Evolutionary conservation across 179 eudicot species (phyloP), one percentile per base, ranked within the genome.

Genomic region (Camellia oleifera): DNA sequence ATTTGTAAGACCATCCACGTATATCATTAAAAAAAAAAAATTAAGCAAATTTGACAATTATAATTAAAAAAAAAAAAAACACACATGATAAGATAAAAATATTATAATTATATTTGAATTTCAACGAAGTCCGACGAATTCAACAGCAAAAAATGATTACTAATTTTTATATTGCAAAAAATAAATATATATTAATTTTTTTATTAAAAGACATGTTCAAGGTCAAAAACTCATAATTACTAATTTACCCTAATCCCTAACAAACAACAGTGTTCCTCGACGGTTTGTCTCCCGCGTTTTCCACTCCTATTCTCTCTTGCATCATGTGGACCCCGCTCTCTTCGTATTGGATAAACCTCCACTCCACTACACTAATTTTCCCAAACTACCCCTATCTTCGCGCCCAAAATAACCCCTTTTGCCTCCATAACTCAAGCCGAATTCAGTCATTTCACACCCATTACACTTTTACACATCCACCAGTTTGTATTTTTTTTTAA

Each of bases 221-320:
- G 42, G 42, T 71, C 44, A 69, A 71, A 71, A 71, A 58, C 26
- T 20, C 62, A 13, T 17, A 40, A 52, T 5, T 5, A 60, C 61
- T 18, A 72, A 52, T 20, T 23, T 40, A 18, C 14, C 64, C 18
- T 10, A 57, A 56, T 26, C 40, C 40, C 40, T 32, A 32, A 32
- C 40, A 32, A 32, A 32, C 77, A 26, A 6, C 52, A 11, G 14
- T 8, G 56, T 46, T 50, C 61, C 63, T 52, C 72, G 46, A 42
- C 80, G 15, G 66, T 78, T 78, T 15, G 40, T 78, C 74, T 54
- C 63, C 74, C 80, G 66, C 74, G 61, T 52, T 77, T 53, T 54
- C 50, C 80, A 45, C 66, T 40, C 65, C 0, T 23, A 2, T 11
- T 54, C 80, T n/a, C 83, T 26, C 69, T 5, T 56, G 2, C 63